Base-by-base conservation (phyloP, 345 rosid species). In the Linum trigynum region DNA sequence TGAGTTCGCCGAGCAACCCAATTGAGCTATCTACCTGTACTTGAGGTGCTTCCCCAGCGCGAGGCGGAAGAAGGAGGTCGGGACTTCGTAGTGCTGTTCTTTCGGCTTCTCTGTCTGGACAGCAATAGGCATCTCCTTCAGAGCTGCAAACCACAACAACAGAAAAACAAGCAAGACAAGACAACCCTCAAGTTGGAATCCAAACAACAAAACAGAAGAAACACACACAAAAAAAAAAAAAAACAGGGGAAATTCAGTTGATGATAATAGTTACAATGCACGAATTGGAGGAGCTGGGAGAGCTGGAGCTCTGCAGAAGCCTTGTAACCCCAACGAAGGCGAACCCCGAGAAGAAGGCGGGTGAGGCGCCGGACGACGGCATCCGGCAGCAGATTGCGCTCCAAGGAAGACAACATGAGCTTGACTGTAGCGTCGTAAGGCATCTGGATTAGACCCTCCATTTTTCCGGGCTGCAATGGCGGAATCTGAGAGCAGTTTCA, bases 61-160 rank as follows among this genome's bases (percentile, higher is more conserved):
- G 67, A 92, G 78, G 67, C 87, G 76, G 85, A 87, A 92, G 83
- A 92, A 92, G 58, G 92, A 82, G 7, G 89, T 85, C 5, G 98
- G 91, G n/a, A 92, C 66, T 61, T 89, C 95, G 61, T 87, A 92
- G 75, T 87, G 95, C 40, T 87, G 95, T 5, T 80, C 60, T 79
- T 87, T 92, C 3, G 92, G 81, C 69, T 76, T 70, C 15, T 89
- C 90, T 0, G 96, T 86, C 45, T 76, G 67, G 76, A 87, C 68
- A 2, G 97, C 95, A 39, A 89, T 83, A 9, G 95, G 95, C 95
- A 89, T 89, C 71, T 89, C 82, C 69, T 68, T 81, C 7, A 92
- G 65, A 55, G 82, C 95, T 87, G 73, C 76, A 73, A 68, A 1
- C 3, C 41, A 9, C 48, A 40, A 14, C n/a, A 61, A 38, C 2